phyloP scores from a whole-genome alignment of 331 rosid genomes.

The Ulmus americana region DNA sequence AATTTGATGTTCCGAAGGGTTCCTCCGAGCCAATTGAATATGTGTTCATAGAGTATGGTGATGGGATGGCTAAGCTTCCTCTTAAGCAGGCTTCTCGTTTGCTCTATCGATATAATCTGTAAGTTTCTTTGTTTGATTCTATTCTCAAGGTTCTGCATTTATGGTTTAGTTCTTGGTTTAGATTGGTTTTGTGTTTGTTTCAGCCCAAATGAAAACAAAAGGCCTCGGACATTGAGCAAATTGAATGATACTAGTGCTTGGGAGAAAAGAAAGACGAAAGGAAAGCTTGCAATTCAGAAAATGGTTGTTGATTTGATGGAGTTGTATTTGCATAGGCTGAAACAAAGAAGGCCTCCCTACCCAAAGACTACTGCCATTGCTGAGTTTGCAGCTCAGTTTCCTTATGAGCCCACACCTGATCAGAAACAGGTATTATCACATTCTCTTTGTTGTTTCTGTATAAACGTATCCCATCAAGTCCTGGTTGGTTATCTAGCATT shows the following conservation, averaged over 20 bases:
- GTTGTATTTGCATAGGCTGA: constrained; percentile 77
- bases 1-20: constrained; percentile 51
- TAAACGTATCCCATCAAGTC: neutral
- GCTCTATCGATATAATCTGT: constrained; percentile 91
- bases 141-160: neutral
- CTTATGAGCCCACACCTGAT: constrained; percentile 80
- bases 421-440: constrained; percentile 52
- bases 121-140: constrained; percentile 17
- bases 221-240: constrained; percentile 76
- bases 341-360: constrained; percentile 81
- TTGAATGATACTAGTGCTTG: constrained; percentile 63
- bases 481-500: neutral
- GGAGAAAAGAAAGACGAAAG: constrained; percentile 78
- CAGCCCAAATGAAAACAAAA: constrained; percentile 82
- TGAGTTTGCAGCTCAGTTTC: constrained; percentile 58
- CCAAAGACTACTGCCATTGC: constrained; percentile 43
- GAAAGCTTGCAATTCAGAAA: constrained; percentile 89
- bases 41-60: constrained; percentile 86
- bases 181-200: constrained; percentile 5
- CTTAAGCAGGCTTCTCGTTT: constrained; percentile 77
- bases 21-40: constrained; percentile 48
- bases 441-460: neutral
- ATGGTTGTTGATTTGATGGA: constrained; percentile 99
- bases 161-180: neutral
- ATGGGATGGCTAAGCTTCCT: constrained; percentile 96